Percentiles rank a stretch among this genome's conserved stretches.
phyloP scores from a whole-genome alignment of 2,329 filamentous ascomycete genomes.

The Pseudogymnoascus sp. region DNA sequence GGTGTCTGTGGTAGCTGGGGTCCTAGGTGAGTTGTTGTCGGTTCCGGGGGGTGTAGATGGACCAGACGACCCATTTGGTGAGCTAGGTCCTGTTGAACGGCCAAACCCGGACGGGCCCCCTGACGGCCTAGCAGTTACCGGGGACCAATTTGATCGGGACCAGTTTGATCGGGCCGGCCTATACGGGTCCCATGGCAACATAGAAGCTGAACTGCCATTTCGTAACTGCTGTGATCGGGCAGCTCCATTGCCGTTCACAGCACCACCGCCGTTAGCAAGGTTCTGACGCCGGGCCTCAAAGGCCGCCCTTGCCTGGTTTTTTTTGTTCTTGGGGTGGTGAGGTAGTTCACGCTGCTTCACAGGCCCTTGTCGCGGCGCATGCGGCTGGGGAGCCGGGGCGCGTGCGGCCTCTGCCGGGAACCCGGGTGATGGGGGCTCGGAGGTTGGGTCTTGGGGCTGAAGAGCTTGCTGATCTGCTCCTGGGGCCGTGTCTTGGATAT shows the following conservation, averaged over 20 bases:
- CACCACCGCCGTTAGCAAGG: not conserved
- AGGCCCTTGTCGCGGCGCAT: not conserved
- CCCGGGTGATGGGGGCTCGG: not conserved
- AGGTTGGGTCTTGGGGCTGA: not conserved
- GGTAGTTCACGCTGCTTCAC: not conserved
- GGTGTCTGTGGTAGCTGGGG: not conserved
- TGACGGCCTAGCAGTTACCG: not conserved
- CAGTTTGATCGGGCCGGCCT: no score
- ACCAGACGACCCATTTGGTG: not conserved
- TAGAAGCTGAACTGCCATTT: not conserved
- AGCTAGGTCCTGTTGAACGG: no score
- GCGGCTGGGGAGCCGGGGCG: not conserved
- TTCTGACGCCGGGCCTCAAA: no score
- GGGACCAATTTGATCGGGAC: not conserved
- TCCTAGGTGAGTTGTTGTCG: not conserved
- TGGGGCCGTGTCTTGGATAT: not conserved
- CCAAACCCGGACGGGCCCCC: not conserved
- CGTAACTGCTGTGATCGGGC: not conserved
- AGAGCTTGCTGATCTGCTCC: not conserved
- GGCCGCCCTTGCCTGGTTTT: not conserved
- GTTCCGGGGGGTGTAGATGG: not conserved
- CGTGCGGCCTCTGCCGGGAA: not conserved
- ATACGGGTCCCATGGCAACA: not conserved
- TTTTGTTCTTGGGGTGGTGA: not conserved
- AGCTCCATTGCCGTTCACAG: not conserved